phyloP scores from a whole-genome alignment of 2,329 filamentous ascomycete genomes.

The Monilinia aucupariae region DNA sequence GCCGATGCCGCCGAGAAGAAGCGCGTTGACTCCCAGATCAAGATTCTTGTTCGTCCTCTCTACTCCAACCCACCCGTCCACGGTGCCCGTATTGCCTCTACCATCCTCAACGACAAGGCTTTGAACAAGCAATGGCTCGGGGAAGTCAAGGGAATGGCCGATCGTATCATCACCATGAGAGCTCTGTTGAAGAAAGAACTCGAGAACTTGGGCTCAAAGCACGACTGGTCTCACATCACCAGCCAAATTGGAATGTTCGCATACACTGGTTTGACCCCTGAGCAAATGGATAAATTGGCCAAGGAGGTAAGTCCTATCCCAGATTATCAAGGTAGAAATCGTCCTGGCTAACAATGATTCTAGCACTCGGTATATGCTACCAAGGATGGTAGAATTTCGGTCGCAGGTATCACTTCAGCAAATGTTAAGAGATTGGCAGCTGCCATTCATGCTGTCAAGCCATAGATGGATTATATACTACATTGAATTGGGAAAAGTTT shows the following conservation, averaged over 20 bases:
- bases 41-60: constrained; percentile 92
- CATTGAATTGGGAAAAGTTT: not conserved
- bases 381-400: constrained; percentile 82
- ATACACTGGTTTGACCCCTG: constrained; percentile 85
- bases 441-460: constrained; percentile 76
- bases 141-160: constrained; percentile 98
- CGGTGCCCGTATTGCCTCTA: constrained; percentile 86
- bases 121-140: constrained; percentile 92
- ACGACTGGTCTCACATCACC: constrained; percentile 99
- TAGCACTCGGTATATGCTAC: constrained; percentile 94
- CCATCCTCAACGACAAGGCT: constrained; percentile 79
- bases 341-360: constrained; percentile 18
- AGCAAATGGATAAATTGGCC: constrained; percentile 86
- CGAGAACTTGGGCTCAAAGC: constrained; percentile 88
- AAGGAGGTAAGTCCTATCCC: constrained; percentile 61
- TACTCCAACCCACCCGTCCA: constrained; percentile 99
- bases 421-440: constrained; percentile 78
- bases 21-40: constrained; percentile 93
- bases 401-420: constrained; percentile 74
- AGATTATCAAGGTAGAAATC: constrained; percentile 22
- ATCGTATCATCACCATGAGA: constrained; percentile 98
- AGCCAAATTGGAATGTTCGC: constrained; percentile 99
- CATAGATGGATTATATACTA: constrained; percentile 22
- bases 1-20: constrained; percentile 85
- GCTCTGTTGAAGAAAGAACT: constrained; percentile 90